phyloP scores from a whole-genome alignment of 2,329 filamentous ascomycete species.

The Sarocladium strictum region DNA sequence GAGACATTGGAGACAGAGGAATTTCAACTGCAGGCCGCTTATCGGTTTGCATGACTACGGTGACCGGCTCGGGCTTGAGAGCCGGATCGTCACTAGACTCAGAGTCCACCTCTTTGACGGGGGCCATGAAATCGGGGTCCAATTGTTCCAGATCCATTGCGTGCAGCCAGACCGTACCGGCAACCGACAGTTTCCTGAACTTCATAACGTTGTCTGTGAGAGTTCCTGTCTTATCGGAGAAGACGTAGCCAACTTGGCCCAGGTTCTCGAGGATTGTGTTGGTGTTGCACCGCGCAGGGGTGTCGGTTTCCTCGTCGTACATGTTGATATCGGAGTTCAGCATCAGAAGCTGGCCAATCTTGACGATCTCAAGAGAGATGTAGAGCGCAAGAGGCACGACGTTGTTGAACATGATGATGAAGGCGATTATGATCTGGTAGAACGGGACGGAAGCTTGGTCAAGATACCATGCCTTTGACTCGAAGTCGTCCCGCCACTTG shows the following conservation, averaged over 20 bases:
- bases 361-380: conserved; percentile 83
- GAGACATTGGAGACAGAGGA: conserved; percentile 23
- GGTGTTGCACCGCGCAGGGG: conserved; percentile 82
- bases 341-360: conserved; percentile 71
- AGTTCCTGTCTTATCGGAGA: conserved; percentile 93
- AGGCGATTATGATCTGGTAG: conserved; percentile 79
- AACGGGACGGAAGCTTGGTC: conserved; percentile 64
- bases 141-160: conserved; percentile 57
- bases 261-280: conserved; percentile 94
- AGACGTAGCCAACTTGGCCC: conserved; percentile 83
- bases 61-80: conserved; percentile 22
- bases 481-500: conserved; percentile 64
- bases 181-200: conserved; percentile 86
- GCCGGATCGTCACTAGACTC: conserved; percentile 14
- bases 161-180: conserved; percentile 84
- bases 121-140: conserved; percentile 15
- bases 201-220: conserved; percentile 94
- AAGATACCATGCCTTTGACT: conserved; percentile 72
- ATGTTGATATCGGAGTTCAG: conserved; percentile 79
- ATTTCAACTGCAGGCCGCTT: conserved; percentile 15
- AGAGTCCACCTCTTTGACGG: conserved; percentile 18
- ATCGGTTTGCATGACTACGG: conserved; percentile 25
- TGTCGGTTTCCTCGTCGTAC: conserved; percentile 81
- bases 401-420: conserved; percentile 96
- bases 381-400: conserved; percentile 89